Evolutionary conservation across 768 basidiomycete genomes (phyloP), one percentile per base, ranked within the genome.

Genomic region (Tulasnella calospora): DNA sequence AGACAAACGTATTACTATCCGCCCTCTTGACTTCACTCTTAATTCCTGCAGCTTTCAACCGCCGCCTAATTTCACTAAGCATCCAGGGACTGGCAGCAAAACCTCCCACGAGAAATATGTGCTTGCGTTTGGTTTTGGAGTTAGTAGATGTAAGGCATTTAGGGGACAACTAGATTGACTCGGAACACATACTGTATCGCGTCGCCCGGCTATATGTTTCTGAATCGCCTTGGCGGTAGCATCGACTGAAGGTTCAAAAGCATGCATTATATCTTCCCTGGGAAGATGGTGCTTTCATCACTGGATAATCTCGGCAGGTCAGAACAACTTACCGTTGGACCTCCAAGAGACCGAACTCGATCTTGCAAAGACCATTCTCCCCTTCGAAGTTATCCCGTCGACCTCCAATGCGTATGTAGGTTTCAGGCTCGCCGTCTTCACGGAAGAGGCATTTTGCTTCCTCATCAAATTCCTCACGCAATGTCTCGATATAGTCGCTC

Each of bases 51-150:
- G 88, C 86, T 3, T 85, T 85, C 21, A 94, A 88, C 36, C 89
- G 89, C 79, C 91, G 91, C 85, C 93, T 91, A 23, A 94, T 86
- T 83, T 94, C 92, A 40, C 86, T 83, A 83, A 93, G 94, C 40
- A 94, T 85, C 92, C 92, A 94, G 1, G 92, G 91, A 79, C 91
- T 92, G 0, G 93, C 92, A 2, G 93, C 93, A 80, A 93, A 94
- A 70, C 93, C 93, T 81, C 93, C 93, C 13, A 94, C 93, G 33
- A 94, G 85, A 86, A 92, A 94, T 6, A 94, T 89, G n/a, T 92
- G 92, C 91, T 92, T 77, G 35, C 41, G 41, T 44, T 55, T 47
- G 19, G 10, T 19, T 55, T 30, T n/a, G n/a, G 30, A 57, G 12
- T 6, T 6, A 57, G 27, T 23, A 57, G 55, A 57, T 57, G 12